Base-by-base conservation (phyloP, 106 monocot species). In the Acorus gramineus region DNA sequence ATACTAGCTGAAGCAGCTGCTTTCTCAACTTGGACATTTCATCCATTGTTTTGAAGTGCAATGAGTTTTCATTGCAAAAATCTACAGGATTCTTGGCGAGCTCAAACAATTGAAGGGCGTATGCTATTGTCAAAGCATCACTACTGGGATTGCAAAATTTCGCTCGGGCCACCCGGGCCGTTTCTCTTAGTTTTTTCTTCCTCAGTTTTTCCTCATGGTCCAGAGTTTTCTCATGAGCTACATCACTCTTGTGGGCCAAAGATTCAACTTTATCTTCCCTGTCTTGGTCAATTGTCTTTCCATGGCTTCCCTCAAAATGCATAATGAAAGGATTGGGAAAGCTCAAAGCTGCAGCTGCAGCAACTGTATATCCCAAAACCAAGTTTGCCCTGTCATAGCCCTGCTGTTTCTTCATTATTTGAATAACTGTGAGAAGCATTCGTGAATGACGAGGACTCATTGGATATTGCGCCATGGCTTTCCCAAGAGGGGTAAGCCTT, bases 21-120 rank as follows among this genome's bases (percentile, higher is more conserved):
- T 87, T 88, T 62, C 96, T 83, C 62, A 98, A 65, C 78, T 91
- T 98, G 6, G 91, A 91, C 91, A 98, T 88, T 49, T 98, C 96
- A 66, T 88, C 85, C 96, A 98, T 88, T 50, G 85, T 88, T 69
- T 85, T 98, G 28, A 85, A 68, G 69, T 88, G 87, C 50, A 98
- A 76, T n/a, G 53, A 74, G 54, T 83, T 79, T 4, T 55, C 73
- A 57, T 51, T 77, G 62, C 96, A 98, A 71, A 98, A 98, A 14
- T 79, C 69, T 4, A 73, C 67, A 4, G 66, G 61, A 61, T 79
- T 81, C 54, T 76, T 77, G 57, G 82, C 70, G 50, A 79, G 76
- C 55, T 98, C 96, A 82, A 87, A 87, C 43, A 75, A 68, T 69
- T 92, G 88, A 71, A 98, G 66, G 61, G 91, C 85, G 74, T 83